Evolutionary conservation across 352 stramenopile genomes (phyloP).

Genomic region (Pythium myriotylum): DNA sequence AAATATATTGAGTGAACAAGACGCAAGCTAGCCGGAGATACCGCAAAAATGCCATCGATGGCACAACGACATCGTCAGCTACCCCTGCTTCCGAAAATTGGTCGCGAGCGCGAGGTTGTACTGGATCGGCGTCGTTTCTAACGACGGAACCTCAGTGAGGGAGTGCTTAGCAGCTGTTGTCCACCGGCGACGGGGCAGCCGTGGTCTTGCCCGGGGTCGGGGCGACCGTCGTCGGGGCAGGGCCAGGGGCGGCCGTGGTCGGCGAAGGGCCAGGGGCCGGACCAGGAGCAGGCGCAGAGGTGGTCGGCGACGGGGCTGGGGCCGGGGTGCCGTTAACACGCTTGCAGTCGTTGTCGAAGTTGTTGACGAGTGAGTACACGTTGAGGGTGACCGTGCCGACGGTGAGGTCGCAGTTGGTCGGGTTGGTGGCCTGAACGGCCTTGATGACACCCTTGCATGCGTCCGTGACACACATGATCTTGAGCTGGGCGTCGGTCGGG

Average conservation of each 20-base stretch:
- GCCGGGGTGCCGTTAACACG: neutral
- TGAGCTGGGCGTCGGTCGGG: constrained; percentile 12
- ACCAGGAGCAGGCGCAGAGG: neutral
- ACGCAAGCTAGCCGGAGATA: constrained; percentile 6
- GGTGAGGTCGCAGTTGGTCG: constrained; percentile 23
- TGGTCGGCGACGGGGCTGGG: neutral
- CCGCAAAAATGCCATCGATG: neutral
- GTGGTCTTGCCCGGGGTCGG: neutral
- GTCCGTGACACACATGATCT: constrained; percentile 25
- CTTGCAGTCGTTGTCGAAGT: constrained; percentile 15
- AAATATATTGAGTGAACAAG: constrained; percentile 10
- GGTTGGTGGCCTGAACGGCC: neutral
- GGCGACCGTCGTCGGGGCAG: neutral
- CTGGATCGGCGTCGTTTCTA: neutral
- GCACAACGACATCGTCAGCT: too few relatives aligned
- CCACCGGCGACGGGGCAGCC: constrained; percentile 1
- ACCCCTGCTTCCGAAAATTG: neutral
- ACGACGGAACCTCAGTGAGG: neutral
- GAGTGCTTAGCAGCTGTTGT: constrained; percentile 12
- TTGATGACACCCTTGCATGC: constrained; percentile 14
- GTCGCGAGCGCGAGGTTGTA: constrained; percentile 4
- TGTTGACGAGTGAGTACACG: constrained; percentile 17
- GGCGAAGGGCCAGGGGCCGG: neutral
- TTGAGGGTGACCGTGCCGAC: constrained; percentile 19
- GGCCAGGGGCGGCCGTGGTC: constrained; percentile 3